These are phyloP conservation scores for Plasmopara viticola DNA, from an alignment of 352 stramenopile species.

Conservation along the genomic window DNA sequence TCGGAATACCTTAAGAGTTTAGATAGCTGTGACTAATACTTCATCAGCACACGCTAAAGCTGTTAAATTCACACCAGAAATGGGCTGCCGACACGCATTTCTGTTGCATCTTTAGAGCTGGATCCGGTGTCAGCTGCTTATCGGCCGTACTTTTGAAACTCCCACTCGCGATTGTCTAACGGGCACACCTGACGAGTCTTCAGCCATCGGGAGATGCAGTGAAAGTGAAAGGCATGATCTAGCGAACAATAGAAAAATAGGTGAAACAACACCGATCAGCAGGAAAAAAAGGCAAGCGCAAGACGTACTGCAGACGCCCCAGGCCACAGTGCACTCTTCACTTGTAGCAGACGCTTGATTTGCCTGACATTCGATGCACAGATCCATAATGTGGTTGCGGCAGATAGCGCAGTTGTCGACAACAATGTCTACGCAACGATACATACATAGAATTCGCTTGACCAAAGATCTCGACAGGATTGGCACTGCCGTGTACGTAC, in stretches of 20 bases:
- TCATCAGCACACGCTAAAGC: not conserved
- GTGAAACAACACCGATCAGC: not conserved
- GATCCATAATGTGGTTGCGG: slow-evolving; percentile 99
- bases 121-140: slow-evolving; percentile 25
- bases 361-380: slow-evolving; percentile 98
- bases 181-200: slow-evolving; percentile 98
- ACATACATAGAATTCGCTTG: slow-evolving; percentile 8
- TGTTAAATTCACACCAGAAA: too few species aligned
- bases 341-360: slow-evolving; percentile 86
- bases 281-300: not conserved
- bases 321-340: slow-evolving; percentile 84
- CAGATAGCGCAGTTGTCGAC: slow-evolving; percentile 96
- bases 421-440: slow-evolving; percentile 58
- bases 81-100: not conserved
- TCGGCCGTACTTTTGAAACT: slow-evolving; percentile 97
- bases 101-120: slow-evolving; percentile 6
- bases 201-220: slow-evolving; percentile 99
- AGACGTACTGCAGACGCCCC: slow-evolving; percentile 80
- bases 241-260: slow-evolving; percentile 17
- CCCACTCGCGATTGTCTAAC: slow-evolving; percentile 99
- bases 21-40: not conserved
- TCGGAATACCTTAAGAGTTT: not conserved
- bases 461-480: slow-evolving; percentile 15
- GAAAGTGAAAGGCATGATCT: slow-evolving; percentile 99
- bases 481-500: slow-evolving; percentile 25